Conservation (phyloP, 192 early-diverging fungal genomes). For the Nowakowskiella sp. region DNA sequence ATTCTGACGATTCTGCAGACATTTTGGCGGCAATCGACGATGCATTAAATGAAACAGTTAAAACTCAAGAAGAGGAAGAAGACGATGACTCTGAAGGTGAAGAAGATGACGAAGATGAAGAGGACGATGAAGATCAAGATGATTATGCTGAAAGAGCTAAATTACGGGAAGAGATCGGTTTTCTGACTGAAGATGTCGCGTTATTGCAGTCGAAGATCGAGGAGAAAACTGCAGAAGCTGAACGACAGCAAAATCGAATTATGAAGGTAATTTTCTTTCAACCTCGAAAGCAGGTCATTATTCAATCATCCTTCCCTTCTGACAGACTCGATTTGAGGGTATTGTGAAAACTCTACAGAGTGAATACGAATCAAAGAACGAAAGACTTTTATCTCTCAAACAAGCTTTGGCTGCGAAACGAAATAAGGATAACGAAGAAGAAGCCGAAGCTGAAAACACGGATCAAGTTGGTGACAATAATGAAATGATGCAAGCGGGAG, state of each 20-base stretch:
- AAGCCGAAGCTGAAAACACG: too few relatives aligned
- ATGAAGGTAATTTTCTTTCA: conserved; percentile 46
- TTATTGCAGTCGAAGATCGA: conserved; percentile 52
- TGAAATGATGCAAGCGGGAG: too few relatives aligned
- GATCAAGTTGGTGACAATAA: too few relatives aligned
- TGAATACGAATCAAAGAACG: conserved; percentile 52
- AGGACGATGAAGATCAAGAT: conserved; percentile 17
- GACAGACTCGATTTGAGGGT: conserved; percentile 60
- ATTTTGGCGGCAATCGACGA: conserved; percentile 32
- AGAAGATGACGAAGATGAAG: conserved; percentile 22
- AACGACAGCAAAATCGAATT: conserved; percentile 60
- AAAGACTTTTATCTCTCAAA: too few relatives aligned
- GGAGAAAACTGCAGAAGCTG: conserved; percentile 43
- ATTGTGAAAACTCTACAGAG: conserved; percentile 49
- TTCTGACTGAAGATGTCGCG: conserved; percentile 53
- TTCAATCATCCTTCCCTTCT: not conserved
- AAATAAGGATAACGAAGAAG: too few relatives aligned
- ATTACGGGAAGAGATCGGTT: conserved; percentile 30
- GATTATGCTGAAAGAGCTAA: conserved; percentile 11
- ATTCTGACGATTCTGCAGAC: conserved; percentile 27
- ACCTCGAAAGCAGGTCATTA: not conserved
- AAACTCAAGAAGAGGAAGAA: conserved; percentile 13
- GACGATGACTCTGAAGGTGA: conserved; percentile 24
- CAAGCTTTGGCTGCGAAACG: too few relatives aligned
- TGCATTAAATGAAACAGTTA: conserved; percentile 26